Base-by-base conservation (phyloP, 768 basidiomycete species). In the Boletus speciosus region DNA sequence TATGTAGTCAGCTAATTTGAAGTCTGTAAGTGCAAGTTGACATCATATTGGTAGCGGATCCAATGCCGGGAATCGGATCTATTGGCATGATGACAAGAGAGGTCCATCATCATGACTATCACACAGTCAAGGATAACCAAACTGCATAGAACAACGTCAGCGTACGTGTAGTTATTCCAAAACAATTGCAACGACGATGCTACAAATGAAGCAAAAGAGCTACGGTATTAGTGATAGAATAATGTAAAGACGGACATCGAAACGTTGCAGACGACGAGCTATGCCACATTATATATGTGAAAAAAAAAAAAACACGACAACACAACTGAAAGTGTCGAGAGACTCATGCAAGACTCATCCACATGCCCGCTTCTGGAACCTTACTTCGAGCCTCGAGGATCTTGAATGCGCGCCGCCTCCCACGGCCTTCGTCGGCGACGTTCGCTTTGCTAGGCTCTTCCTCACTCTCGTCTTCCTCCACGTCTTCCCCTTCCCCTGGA, bases 361-460 rank as follows among this genome's bases (percentile, higher is more conserved):
- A 91, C 88, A 90, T 90, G 36, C 88, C 85, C 53, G 78, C 79
- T 55, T 78, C 79, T 2, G 89, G 89, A 25, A 90, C 58, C 67
- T 81, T 78, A 59, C 81, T 86, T 46, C 87, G 78, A 21, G 81
- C 81, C 65, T 90, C 78, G 47, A 91, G 71, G 47, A 92, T 92
- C 71, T 76, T 82, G 57, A 84, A 64, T 2, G 89, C 88, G 43
- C 76, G 80, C 57, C 76, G 77, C 43, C 83, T 75, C 2, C 83
- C 81, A 39, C 83, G 77, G 25, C 73, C 76, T 32, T 64, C 66
- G 19, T 66, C 66, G 8, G 57, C 37, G 14, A 38, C 45, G 15
- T 64, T 65, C 1, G 66, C 62, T 19, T 57, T 63, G 23, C 11
- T 46, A 2, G 55, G 52, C 27, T 68, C 70, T 6, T 61, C 62